Base-by-base conservation (phyloP, 257 asterid species). In the Lycium ferocissimum region DNA sequence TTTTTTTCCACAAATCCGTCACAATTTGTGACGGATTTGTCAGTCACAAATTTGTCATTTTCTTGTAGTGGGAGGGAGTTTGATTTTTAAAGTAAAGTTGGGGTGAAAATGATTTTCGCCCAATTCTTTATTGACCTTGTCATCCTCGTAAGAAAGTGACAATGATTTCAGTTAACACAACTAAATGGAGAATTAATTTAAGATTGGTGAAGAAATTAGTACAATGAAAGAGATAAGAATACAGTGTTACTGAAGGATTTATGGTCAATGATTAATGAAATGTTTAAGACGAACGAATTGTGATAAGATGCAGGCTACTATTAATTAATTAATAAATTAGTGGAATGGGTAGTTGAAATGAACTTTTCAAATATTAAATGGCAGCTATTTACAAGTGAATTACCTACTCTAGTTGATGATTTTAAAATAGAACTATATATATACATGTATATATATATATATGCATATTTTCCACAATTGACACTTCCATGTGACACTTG, bases 311-410 rank as follows among this genome's bases (percentile, higher is more conserved):
- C 4, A 75, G n/a, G 47, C 81, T 2, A 47, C n/a, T 20, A 20
- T 6, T 7, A 69, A 69, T 69, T 37, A 38, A 69, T 40, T 40
- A 59, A 4, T 2, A 71, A 17, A 14, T 43, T 43, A 18, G 26
- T 26, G 14, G 58, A n/a, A 72, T 45, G 13, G n/a, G 38, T 18
- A n/a, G 40, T 47, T 73, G 12, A 47, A 73, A 73, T 47, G 80
- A 20, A 11, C 13, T 6, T 75, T 20, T 75, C 81, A 49, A 75
- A 75, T 75, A 75, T 12, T n/a, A 72, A 72, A 72, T 10, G 45
- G 9, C 58, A 43, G 45, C 80, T n/a, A 43, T 3, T 11, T 20
- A 47, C 20, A 75, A 75, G 20, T 73, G 40, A n/a, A n/a, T 11
- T 45, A n/a, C 38, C 58, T 20, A 47, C 20, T 47, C 40, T 6